Percentiles rank a stretch among this genome's conserved stretches.
phyloP scores from a whole-genome alignment of 805 yeast species.

The Kodamaea laetipori region DNA sequence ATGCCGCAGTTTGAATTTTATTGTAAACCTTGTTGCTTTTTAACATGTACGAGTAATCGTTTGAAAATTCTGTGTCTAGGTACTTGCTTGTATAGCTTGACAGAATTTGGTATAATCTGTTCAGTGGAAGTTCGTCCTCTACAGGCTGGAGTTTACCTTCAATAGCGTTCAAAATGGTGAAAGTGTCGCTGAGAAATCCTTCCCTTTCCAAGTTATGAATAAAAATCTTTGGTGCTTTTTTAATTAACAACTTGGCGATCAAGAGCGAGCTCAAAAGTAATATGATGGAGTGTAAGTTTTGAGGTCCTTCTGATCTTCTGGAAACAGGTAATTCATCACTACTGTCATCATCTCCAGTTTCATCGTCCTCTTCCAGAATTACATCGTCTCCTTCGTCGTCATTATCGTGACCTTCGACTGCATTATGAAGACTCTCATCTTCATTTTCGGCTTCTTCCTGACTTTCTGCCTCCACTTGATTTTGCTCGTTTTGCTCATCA shows the following conservation, averaged over 20 bases:
- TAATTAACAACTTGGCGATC: slow-evolving; percentile 47
- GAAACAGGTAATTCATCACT: background rate
- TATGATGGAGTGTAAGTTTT: slow-evolving; percentile 34
- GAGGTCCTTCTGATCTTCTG: background rate
- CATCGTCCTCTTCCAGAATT: slow-evolving; percentile 8
- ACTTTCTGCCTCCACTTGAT: slow-evolving; percentile 5
- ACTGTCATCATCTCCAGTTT: slow-evolving; percentile 2
- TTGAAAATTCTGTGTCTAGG: slow-evolving; percentile 34
- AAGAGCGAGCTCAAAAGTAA: slow-evolving; percentile 55
- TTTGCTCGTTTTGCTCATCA: slow-evolving; percentile 8
- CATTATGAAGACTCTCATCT: background rate
- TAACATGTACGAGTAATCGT: slow-evolving; percentile 26
- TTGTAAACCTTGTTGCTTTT: slow-evolving; percentile 19
- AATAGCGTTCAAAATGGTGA: slow-evolving; percentile 30
- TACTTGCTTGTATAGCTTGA: slow-evolving; percentile 26
- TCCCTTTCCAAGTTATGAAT: slow-evolving; percentile 62
- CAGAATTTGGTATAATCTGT: slow-evolving; percentile 13
- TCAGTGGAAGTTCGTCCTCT: background rate
- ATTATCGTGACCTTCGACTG: too few species aligned
- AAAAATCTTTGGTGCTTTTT: slow-evolving; percentile 46
- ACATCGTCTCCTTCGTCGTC: slow-evolving; percentile 1
- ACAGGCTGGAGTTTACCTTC: slow-evolving; percentile 12
- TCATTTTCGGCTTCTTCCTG: slow-evolving; percentile 6
- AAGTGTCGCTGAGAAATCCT: slow-evolving; percentile 63
- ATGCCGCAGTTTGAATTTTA: slow-evolving; percentile 19